Evolutionary conservation across 2,329 filamentous ascomycete species (phyloP).

Genomic region (Chrysosphaeria jannelii): DNA sequence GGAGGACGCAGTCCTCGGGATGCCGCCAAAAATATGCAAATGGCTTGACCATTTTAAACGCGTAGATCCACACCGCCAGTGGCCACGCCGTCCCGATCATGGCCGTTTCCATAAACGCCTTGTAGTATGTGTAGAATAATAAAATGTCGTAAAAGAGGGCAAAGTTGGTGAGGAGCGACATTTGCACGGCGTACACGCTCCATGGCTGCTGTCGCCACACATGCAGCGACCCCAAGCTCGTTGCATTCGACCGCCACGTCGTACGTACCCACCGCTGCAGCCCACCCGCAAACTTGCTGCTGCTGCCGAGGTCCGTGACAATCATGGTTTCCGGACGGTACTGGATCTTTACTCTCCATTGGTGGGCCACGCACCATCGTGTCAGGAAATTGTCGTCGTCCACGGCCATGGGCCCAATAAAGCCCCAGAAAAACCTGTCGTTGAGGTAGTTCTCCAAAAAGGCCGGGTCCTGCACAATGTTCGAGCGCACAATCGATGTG

Average conservation of each 20-base stretch:
- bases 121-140: conserved; percentile 9
- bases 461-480: conserved; percentile 13
- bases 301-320: conserved; percentile 19
- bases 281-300: conserved; percentile 17
- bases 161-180: conserved; percentile 22
- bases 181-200: conserved; percentile 23
- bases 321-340: conserved; percentile 16
- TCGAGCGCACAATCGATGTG: conserved; percentile 19
- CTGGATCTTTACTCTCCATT: conserved; percentile 25
- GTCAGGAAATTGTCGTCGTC: conserved; percentile 35
- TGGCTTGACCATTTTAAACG: conserved; percentile 26
- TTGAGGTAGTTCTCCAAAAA: conserved; percentile 16
- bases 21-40: conserved; percentile 18
- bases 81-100: neutral
- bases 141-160: conserved; percentile 19
- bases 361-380: conserved; percentile 16
- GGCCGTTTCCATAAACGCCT: conserved; percentile 2
- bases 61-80: conserved; percentile 16
- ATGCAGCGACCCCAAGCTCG: conserved; percentile 12
- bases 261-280: conserved; percentile 25
- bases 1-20: conserved; percentile 18
- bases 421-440: conserved; percentile 18
- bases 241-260: conserved; percentile 24
- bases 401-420: conserved; percentile 14
- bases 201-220: conserved; percentile 17